Base-by-base conservation (phyloP, 2,329 filamentous ascomycete species). In the Daldinia sp. region DNA sequence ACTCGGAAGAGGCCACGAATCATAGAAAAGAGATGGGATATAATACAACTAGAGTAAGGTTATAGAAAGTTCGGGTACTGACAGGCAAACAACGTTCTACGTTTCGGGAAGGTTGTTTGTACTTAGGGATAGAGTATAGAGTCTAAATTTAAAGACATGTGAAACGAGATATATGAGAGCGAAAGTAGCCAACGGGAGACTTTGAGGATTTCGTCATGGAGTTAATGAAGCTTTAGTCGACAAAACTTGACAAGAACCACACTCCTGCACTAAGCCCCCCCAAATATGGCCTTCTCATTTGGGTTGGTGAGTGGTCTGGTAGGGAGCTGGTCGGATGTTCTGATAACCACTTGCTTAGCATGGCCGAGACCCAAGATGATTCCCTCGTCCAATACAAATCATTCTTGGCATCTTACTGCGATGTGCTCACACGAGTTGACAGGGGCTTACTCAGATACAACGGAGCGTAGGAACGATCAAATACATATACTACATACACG, bases 361-460 rank as follows among this genome's bases (percentile, higher is more conserved):
- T 63, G 44, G 54, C 67, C 61, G 55, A 56, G 55, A 42, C 30
- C 23, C 30, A 55, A 50, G 41, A 51, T 56, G 18, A 13, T 37
- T 28, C 35, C 57, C 57, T 53, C 30, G 46, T 26, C 67, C 67
- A 69, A 69, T 69, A 54, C 42, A 51, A 26, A 37, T 60, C 20
- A 12, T 35, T 41, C 69, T 72, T 72, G 69, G 69, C 69, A 55
- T 72, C 64, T 72, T 72, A 72, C 69, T 72, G 69, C 61, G 67
- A 72, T 65, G 63, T 48, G 46, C 55, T 44, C 50, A 56, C 42
- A 66, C 62, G 46, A 70, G 61, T 50, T 61, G 69, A 44, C 28
- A 55, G 20, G 20, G 39, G 67, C 69, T 72, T 72, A 72, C 69
- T 72, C 64, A 59, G 67, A 70, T 68, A 54, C 44, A 57, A 64